A percentile compares a stretch with the other conserved stretches of the same genome.
Evolutionary conservation across 345 rosid species (phyloP).

Genomic region (Eucalyptus paniculata): DNA sequence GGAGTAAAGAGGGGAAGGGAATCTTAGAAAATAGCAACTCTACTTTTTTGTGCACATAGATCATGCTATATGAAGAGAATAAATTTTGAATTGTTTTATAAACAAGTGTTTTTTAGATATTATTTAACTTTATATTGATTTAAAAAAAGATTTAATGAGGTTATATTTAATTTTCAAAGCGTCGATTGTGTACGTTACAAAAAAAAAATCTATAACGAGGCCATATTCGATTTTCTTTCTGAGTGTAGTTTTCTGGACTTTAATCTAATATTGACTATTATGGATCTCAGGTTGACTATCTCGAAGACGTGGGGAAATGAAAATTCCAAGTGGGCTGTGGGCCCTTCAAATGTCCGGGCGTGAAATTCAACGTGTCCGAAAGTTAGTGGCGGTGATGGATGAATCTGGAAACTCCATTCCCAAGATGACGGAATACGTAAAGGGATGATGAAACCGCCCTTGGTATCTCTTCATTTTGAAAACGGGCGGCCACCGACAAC

Average conservation of each 20-base stretch:
- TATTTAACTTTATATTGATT: neutral
- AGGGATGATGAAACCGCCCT: neutral
- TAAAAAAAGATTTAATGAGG: neutral
- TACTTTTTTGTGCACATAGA: neutral
- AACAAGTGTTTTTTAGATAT: neutral
- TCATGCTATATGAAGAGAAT: neutral
- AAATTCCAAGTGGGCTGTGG: neutral
- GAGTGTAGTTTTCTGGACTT: neutral
- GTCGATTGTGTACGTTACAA: accelerated
- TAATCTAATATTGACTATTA: neutral
- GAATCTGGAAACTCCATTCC: neutral
- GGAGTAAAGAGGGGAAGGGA: neutral
- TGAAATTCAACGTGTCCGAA: neutral
- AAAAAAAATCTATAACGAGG: neutral
- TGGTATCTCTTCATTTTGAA: neutral
- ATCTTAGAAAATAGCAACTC: neutral
- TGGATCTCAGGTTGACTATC: neutral
- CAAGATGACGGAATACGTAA: neutral
- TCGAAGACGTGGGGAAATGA: neutral
- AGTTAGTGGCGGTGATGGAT: neutral
- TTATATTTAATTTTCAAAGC: neutral
- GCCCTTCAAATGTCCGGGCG: neutral
- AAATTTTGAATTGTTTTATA: neutral
- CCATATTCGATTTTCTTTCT: neutral
- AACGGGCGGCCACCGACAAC: neutral